Evolutionary conservation across 257 asterid species (phyloP).

Genomic region (Perilla frutescens): DNA sequence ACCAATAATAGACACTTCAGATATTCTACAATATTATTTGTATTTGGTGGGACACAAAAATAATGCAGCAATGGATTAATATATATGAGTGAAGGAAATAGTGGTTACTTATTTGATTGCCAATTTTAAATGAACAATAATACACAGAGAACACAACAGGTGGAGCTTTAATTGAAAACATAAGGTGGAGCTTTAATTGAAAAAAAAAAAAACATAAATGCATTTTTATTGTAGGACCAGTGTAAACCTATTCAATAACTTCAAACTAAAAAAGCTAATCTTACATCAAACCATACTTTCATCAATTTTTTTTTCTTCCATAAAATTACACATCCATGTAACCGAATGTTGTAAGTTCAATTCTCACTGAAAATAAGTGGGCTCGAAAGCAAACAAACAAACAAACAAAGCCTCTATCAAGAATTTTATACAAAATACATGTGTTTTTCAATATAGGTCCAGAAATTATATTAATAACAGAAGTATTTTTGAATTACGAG

Average conservation of each 20-base stretch:
- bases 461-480: neutral
- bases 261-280: neutral
- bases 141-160: conserved; percentile 24
- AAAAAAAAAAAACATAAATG: conserved; percentile 22
- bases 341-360: no score
- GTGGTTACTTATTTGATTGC: conserved; percentile 10
- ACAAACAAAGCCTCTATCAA: neutral
- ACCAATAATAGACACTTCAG: conserved; percentile 28
- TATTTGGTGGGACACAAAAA: conserved; percentile 20
- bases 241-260: conserved; percentile 10
- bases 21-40: neutral
- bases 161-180: conserved; percentile 39
- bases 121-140: neutral
- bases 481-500: no score
- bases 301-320: no score
- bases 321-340: no score
- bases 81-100: neutral
- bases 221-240: conserved; percentile 32
- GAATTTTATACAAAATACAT: neutral
- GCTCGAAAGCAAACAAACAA: no score
- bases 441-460: neutral
- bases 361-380: no score
- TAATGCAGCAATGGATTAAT: neutral
- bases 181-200: no score
- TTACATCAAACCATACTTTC: no score